A percentile compares a stretch with the other conserved stretches of the same genome.
phyloP scores from a whole-genome alignment of 257 asterid genomes.

The Cruciata laevipes region DNA sequence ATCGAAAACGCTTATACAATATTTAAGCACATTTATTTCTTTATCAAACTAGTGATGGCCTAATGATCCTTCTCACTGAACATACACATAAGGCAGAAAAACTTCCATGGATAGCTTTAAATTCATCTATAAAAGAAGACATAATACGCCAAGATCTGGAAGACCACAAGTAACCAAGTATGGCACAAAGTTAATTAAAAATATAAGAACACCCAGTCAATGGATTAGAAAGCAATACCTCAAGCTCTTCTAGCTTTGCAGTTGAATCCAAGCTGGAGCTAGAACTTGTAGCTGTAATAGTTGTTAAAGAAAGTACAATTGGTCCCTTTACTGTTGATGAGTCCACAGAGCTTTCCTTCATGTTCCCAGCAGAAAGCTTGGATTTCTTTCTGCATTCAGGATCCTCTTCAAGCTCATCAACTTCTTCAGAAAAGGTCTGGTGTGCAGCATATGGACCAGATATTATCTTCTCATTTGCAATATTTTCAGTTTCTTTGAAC shows the following conservation, averaged over 20 bases:
- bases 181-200: neutral
- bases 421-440: slow-evolving; percentile 16
- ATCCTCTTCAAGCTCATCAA: slow-evolving; percentile 26
- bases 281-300: slow-evolving; percentile 11
- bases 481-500: slow-evolving; percentile 19
- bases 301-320: slow-evolving; percentile 14
- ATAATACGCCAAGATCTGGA: neutral
- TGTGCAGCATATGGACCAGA: slow-evolving; percentile 18
- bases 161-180: neutral
- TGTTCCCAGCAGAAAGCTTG: slow-evolving; percentile 1
- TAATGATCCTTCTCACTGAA: neutral
- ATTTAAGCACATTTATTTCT: neutral
- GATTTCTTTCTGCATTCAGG: slow-evolving; percentile 18
- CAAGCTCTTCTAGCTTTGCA: slow-evolving; percentile 24
- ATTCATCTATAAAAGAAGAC: neutral
- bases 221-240: slow-evolving; percentile 19
- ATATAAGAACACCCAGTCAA: neutral
- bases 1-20: neutral
- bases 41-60: neutral
- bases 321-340: slow-evolving; percentile 15
- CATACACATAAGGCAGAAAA: neutral
- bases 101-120: neutral
- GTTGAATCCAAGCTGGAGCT: slow-evolving; percentile 21
- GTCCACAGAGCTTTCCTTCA: slow-evolving; percentile 14
- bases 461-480: slow-evolving; percentile 21